Conservation (phyloP, 306 rosid genomes). For the Abrus precatorius region DNA sequence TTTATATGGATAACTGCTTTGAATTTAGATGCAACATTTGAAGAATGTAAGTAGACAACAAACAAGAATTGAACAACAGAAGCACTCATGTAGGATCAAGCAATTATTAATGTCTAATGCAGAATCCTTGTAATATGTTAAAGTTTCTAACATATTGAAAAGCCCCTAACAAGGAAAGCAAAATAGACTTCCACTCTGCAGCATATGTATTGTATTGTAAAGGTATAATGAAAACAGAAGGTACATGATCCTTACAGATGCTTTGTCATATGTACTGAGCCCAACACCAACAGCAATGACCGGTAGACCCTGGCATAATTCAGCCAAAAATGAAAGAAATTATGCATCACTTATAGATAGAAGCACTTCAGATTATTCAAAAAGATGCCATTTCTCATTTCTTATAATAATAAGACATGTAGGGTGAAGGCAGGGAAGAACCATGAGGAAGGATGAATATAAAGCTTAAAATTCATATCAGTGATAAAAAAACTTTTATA, state of each 20-base stretch:
- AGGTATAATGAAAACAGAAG: constrained; percentile 34
- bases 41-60: constrained; percentile 16
- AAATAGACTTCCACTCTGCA: neutral
- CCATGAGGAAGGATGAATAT: neutral
- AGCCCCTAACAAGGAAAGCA: neutral
- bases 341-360: neutral
- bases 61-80: constrained; percentile 1
- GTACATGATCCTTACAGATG: constrained; percentile 74
- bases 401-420: neutral
- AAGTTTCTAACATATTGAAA: constrained; percentile 24
- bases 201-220: constrained; percentile 22
- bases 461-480: neutral
- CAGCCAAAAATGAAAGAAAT: constrained; percentile 42
- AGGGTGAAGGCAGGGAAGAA: constrained; percentile 18
- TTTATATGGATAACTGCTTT: constrained; percentile 23
- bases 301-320: constrained; percentile 78
- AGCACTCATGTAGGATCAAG: constrained; percentile 26
- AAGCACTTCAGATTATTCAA: constrained; percentile 21
- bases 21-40: neutral
- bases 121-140: constrained; percentile 10
- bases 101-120: constrained; percentile 10
- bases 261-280: constrained; percentile 92
- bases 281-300: constrained; percentile 93
- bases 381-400: neutral
- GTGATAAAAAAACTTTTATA: constrained; percentile 13